Conservation (phyloP, 1,284 basidiomycete species). For the Hypsizygus ulmarius region DNA sequence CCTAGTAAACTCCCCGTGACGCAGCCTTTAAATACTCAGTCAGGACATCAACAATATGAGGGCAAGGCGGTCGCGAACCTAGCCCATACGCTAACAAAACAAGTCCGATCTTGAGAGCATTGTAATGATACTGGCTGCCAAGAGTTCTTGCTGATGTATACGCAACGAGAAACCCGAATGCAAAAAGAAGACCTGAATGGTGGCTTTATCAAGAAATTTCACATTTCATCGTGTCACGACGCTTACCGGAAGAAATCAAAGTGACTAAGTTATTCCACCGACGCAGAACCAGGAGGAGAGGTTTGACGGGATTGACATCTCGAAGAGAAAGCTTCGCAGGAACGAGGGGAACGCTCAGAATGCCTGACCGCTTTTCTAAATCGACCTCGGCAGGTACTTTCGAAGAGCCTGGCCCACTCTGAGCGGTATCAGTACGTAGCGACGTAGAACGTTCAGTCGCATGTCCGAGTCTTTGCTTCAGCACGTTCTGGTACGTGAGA, state of each 20-base stretch:
- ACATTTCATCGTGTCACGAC: not conserved
- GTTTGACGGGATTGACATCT: slow-evolving; percentile 74
- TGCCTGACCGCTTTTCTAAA: slow-evolving; percentile 12
- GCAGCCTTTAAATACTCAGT: slow-evolving; percentile 41
- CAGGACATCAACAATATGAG: not conserved
- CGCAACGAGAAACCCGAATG: slow-evolving; percentile 63
- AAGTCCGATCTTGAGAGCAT: slow-evolving; percentile 71
- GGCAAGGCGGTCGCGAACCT: slow-evolving; percentile 40
- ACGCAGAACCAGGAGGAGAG: slow-evolving; percentile 55
- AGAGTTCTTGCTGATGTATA: slow-evolving; percentile 77
- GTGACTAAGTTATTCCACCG: slow-evolving; percentile 67
- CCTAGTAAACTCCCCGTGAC: slow-evolving; percentile 72
- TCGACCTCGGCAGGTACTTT: slow-evolving; percentile 1
- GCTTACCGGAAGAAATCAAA: slow-evolving; percentile 66
- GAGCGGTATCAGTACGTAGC: not conserved
- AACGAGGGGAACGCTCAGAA: slow-evolving; percentile 17
- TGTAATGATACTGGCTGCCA: slow-evolving; percentile 60
- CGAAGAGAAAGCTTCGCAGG: slow-evolving; percentile 57
- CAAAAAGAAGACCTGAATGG: slow-evolving; percentile 64
- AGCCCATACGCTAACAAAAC: slow-evolving; percentile 73
- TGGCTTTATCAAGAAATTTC: slow-evolving; percentile 4
- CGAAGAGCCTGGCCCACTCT: not conserved
- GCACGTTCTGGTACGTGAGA: slow-evolving; percentile 66
- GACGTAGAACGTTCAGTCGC: slow-evolving; percentile 3
- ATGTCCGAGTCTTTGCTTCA: slow-evolving; percentile 34